A percentile compares a stretch with the other conserved stretches of the same genome.
Evolutionary conservation across 441 rosid genomes (phyloP).

Genomic region (Adansonia gregorii): DNA sequence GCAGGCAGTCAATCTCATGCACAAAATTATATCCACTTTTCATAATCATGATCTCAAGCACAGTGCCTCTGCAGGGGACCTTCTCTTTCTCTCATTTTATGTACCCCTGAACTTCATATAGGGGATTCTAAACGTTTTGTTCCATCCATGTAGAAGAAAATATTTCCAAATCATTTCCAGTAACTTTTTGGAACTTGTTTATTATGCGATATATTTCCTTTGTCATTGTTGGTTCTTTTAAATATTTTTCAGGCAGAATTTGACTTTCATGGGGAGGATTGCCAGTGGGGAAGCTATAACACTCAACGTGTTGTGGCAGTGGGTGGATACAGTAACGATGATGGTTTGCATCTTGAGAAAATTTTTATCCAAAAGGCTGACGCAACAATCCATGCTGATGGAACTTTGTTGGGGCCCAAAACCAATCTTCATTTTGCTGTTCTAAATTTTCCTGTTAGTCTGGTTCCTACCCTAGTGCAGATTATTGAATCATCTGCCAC

Average conservation of each 20-base stretch:
- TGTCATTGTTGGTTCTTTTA: slow-evolving; percentile 13
- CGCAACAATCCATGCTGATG: slow-evolving; percentile 98
- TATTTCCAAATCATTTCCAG: not conserved
- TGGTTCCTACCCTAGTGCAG: slow-evolving; percentile 91
- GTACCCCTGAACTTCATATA: not conserved
- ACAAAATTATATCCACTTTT: slow-evolving; percentile 11
- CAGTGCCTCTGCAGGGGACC: slow-evolving; percentile 1
- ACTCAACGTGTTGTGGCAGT: slow-evolving; percentile 89
- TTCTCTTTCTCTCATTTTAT: slow-evolving; percentile 18
- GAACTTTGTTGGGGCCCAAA: slow-evolving; percentile 89
- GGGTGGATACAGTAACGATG: slow-evolving; percentile 96
- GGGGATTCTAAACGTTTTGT: slow-evolving; percentile 4
- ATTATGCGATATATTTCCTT: slow-evolving; percentile 1
- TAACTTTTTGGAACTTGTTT: slow-evolving; percentile 14
- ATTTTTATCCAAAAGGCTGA: slow-evolving; percentile 96
- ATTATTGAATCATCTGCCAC: slow-evolving; percentile 93
- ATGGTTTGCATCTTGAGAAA: slow-evolving; percentile 93
- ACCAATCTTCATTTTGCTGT: slow-evolving; percentile 99
- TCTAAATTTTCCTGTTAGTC: slow-evolving; percentile 92
- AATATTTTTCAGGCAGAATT: slow-evolving; percentile 79
- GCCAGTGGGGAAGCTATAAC: slow-evolving; percentile 99
- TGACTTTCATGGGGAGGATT: slow-evolving; percentile 96
- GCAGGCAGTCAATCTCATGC: slow-evolving; percentile 4
- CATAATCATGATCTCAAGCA: slow-evolving; percentile 5
- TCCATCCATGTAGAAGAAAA: too few species aligned